Base-by-base conservation (phyloP, 371 early-diverging fungal species). In the Funneliformis caledonium region DNA sequence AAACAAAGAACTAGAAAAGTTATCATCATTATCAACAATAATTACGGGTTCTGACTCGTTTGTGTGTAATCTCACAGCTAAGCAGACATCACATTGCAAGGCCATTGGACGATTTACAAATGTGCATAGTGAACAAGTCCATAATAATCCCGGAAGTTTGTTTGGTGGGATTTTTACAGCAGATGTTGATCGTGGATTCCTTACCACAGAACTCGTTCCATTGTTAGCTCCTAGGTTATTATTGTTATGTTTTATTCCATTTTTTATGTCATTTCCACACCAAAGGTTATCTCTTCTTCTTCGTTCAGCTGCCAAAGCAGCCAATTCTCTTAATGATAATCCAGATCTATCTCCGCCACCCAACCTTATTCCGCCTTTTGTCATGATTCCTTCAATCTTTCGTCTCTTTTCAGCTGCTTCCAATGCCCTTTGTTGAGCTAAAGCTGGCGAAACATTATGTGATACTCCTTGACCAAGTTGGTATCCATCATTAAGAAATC, bases 401-500 rank as follows among this genome's bases (percentile, higher is more conserved):
- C 33, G n/a, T 33, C 69, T 67, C 7, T 50, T 69, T 69, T 78
- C 79, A 8, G 52, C 50, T 26, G 79, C 69, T 69, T 78, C 69
- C 14, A 78, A 26, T 56, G 70, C n/a, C 59, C 26, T 78, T 52
- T 42, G 62, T 33, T 56, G 16, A 16, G 79, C 67, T 26, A 56
- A n/a, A 5, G 11, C 69, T 37, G 37, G 16, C 56, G 79, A 14
- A n/a, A 69, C 69, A 69, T 78, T 78, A 56, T 78, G 47, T 19
- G 31, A 48, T 2, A 67, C 2, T 16, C 33, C 62, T 52, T 31
- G 19, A 14, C 79, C 70, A 19, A 78, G 7, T 7, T 10, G 31
- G 43, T 56, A 48, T 52, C 56, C 56, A 45, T 37, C 11, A 22
- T 59, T n/a, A 10, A 42, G 85, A 76, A 92, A 92, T 0, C 89